These are phyloP conservation scores for Strobilomyces echinocephalus DNA, from an alignment of 768 basidiomycete genomes.

Conservation along the genomic window DNA sequence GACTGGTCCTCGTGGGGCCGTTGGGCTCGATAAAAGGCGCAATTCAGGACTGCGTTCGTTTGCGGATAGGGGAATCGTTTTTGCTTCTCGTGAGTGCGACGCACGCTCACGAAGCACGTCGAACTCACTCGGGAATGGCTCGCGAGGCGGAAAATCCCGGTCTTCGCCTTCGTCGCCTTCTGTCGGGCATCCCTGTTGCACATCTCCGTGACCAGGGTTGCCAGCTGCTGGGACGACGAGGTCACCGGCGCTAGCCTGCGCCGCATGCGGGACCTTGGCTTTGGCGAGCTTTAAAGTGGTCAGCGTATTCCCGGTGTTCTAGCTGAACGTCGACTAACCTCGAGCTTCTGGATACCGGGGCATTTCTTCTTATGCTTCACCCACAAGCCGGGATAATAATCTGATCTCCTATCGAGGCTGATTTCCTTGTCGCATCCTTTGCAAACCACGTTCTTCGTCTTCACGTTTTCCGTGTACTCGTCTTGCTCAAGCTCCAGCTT, in stretches of 20 bases:
- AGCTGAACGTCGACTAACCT: slow-evolving; percentile 20
- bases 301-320: slow-evolving; percentile 2
- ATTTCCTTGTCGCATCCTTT: slow-evolving; percentile 28
- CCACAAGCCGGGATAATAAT: slow-evolving; percentile 36
- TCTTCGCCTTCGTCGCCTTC: slow-evolving; percentile 17
- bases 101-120: not conserved
- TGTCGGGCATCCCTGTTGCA: not conserved
- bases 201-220: not conserved
- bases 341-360: slow-evolving; percentile 15
- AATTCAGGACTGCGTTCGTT: slow-evolving; percentile 17
- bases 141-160: slow-evolving; percentile 2
- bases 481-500: slow-evolving; percentile 28
- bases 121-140: slow-evolving; percentile 27
- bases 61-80: not conserved
- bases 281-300: slow-evolving; percentile 19
- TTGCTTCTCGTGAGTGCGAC: slow-evolving; percentile 1
- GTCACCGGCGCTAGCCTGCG: not conserved
- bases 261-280: not conserved
- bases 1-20: not conserved
- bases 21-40: slow-evolving; percentile 14
- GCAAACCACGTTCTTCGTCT: slow-evolving; percentile 27
- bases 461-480: slow-evolving; percentile 22
- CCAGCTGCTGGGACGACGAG: not conserved
- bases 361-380: slow-evolving; percentile 31
- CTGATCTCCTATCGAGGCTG: slow-evolving; percentile 32